These are phyloP conservation scores for Herpetospermum pedunculosum DNA, from an alignment of 306 rosid genomes.

Conservation along the genomic window DNA sequence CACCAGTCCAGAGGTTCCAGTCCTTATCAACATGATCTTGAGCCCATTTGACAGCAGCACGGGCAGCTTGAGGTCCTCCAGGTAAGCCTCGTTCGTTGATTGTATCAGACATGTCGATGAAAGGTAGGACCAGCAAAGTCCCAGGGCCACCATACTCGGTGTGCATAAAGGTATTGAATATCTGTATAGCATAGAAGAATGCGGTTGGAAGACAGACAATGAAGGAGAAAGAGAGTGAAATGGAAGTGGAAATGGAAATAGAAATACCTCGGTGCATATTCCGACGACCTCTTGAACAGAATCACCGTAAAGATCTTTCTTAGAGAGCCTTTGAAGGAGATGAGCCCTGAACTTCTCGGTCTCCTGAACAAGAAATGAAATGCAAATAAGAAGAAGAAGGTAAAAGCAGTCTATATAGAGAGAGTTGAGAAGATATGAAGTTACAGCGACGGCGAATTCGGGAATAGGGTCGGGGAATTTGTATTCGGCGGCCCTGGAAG, in stretches of 20 bases:
- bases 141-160: slow-evolving; percentile 95
- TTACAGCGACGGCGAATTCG: slow-evolving; percentile 63
- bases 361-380: slow-evolving; percentile 32
- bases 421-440: slow-evolving; percentile 14
- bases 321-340: slow-evolving; percentile 50
- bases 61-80: slow-evolving; percentile 85
- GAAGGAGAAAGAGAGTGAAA: too few relatives aligned
- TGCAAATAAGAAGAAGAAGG: background rate
- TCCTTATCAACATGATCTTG: slow-evolving; percentile 74
- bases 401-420: too few relatives aligned
- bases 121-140: slow-evolving; percentile 66
- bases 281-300: slow-evolving; percentile 58
- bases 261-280: slow-evolving; percentile 72
- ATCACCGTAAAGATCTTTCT: slow-evolving; percentile 55
- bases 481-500: slow-evolving; percentile 58
- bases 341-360: slow-evolving; percentile 50
- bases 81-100: slow-evolving; percentile 56
- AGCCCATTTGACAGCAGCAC: slow-evolving; percentile 80
- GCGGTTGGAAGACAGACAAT: too few relatives aligned
- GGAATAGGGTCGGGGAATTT: slow-evolving; percentile 96
- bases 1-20: slow-evolving; percentile 74
- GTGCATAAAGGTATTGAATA: slow-evolving; percentile 58
- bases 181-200: too few relatives aligned
- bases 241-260: too few relatives aligned
- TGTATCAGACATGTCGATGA: slow-evolving; percentile 74